Evolutionary conservation across 306 rosid genomes (phyloP), one percentile per base, ranked within the genome.

Genomic region (Dryas alaskensis): DNA sequence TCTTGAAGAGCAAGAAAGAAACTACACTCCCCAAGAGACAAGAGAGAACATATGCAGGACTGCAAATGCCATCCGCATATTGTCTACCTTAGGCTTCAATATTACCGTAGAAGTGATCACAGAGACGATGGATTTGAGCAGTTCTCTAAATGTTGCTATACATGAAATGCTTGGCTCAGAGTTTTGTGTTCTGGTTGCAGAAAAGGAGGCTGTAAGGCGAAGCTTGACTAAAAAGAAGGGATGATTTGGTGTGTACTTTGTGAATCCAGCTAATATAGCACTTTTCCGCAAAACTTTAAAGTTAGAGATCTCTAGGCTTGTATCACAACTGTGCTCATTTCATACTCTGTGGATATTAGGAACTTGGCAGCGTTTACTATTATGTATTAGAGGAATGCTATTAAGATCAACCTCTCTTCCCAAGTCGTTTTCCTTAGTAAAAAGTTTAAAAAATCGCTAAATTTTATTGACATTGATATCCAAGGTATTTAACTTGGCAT

Each of bases 141-240:
- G 81, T 31, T 85, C 91, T 48, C 60, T 81, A 63, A 87, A 89
- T 70, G 62, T 88, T 16, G 91, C 86, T 59, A 74, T 83, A 60
- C 87, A 91, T 14, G 92, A 91, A 50, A 91, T 94, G 98, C 92
- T 94, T 60, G 94, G 92, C 74, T 81, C 97, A 5, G 97, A 94
- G 85, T 90, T 89, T 76, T 83, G 77, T 78, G 92, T 95, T 88
- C 81, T 88, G 72, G 91, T 86, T 63, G 93, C 96, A 0, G 98
- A 90, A 79, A 87, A 72, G 78, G 98, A 95, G 85, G 96, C 76
- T n/a, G 92, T 84, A 67, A 78, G 96, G 76, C 82, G 97, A 86
- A 84, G 83, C 78, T 53, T 79, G 75, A 78, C 47, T 19, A 90
- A 88, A 82, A 90, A 66, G 86, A 91, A 76, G 77, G 64, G 78